phyloP scores from a whole-genome alignment of 2,329 filamentous ascomycete genomes.

The Colletotrichum neosansevieriae region DNA sequence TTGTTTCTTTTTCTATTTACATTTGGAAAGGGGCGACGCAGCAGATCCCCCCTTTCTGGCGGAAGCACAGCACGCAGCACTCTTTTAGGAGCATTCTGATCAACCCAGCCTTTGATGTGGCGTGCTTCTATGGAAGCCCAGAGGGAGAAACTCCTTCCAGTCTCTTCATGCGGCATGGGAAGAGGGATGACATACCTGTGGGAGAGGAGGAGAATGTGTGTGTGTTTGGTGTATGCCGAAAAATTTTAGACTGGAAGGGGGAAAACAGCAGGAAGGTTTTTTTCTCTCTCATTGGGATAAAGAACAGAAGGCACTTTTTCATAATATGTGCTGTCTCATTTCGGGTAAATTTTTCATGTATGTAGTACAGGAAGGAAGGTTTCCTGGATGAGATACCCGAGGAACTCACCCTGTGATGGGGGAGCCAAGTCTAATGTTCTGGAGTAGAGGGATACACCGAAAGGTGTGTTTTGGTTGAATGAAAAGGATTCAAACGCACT shows the following conservation, averaged over 20 bases:
- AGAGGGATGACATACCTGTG: not conserved
- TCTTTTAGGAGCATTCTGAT: not conserved
- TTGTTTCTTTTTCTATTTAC: constrained; percentile 11
- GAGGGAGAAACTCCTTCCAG: not conserved
- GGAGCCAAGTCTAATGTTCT: constrained; percentile 24
- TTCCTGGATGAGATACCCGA: constrained; percentile 39
- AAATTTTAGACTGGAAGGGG: constrained; percentile 11
- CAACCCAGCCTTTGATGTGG: not conserved
- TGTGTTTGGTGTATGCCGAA: not conserved
- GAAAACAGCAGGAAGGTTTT: not conserved
- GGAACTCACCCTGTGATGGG: constrained; percentile 16
- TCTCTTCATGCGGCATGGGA: not conserved
- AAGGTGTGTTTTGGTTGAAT: constrained; percentile 13
- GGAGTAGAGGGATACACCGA: not conserved
- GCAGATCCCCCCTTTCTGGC: not conserved
- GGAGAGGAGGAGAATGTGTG: not conserved
- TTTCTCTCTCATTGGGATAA: too few species aligned
- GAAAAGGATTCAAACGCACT: constrained; percentile 18
- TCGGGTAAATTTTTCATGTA: constrained; percentile 11
- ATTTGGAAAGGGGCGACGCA: not conserved
- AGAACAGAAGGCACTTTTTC: not conserved
- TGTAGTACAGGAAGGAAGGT: constrained; percentile 22
- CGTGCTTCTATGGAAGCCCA: too few species aligned
- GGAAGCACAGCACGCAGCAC: constrained; percentile 30
- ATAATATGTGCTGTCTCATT: not conserved